Evolutionary conservation across 805 yeast genomes (phyloP).

Genomic region (Sugiyamaella chiloensis): DNA sequence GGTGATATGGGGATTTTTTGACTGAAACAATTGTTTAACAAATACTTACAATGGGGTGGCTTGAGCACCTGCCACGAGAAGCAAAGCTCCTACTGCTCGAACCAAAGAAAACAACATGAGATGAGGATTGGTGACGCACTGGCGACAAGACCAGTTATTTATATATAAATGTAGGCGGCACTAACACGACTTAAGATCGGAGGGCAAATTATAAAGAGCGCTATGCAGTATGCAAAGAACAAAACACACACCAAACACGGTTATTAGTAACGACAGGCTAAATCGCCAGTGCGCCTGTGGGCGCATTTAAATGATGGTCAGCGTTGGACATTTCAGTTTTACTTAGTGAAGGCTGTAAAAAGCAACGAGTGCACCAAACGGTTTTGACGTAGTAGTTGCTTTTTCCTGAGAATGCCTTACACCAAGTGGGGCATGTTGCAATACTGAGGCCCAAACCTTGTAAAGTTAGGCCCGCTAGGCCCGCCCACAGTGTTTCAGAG

Average conservation of each 20-base stretch:
- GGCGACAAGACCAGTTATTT: too few species aligned
- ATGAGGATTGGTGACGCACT: too few species aligned
- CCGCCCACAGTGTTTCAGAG: too few species aligned
- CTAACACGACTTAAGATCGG: too few species aligned
- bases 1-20: background rate
- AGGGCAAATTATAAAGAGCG: too few species aligned
- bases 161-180: too few species aligned
- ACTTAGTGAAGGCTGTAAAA: background rate
- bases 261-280: background rate
- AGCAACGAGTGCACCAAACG: background rate
- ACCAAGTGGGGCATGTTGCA: too few species aligned
- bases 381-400: constrained; percentile 3
- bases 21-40: too few species aligned
- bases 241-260: too few species aligned
- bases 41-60: constrained; percentile 2
- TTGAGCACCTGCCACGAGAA: background rate
- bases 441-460: constrained; percentile 2
- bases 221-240: too few species aligned
- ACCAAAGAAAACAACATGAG: background rate
- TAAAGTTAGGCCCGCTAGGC: too few species aligned
- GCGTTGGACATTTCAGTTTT: background rate
- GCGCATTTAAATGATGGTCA: background rate
- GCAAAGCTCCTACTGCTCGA: background rate
- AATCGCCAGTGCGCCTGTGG: background rate
- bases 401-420: background rate